Evolutionary conservation across 495 filamentous ascomycete species (phyloP).

Genomic region (Aspergillus ostianus): DNA sequence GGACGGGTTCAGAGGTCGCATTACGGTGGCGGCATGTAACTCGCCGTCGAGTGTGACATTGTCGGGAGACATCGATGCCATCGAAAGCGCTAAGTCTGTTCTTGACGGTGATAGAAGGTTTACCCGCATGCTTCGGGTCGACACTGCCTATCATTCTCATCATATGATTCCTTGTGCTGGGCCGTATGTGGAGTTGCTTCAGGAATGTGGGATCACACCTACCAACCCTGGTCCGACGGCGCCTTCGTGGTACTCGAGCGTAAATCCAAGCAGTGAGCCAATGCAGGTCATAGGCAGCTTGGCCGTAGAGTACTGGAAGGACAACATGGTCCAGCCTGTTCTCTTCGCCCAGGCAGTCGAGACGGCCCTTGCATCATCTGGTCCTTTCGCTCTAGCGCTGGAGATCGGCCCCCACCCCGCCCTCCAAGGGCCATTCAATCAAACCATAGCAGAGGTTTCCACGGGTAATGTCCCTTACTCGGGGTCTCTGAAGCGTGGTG

Average conservation of each 20-base stretch:
- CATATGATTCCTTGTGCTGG: conserved; percentile 49
- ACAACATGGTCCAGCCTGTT: conserved; percentile 15
- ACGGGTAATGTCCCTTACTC: not conserved
- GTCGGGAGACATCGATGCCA: conserved; percentile 44
- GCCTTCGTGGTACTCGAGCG: conserved; percentile 29
- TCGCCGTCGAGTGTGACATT: conserved; percentile 35
- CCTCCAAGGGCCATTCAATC: conserved; percentile 38
- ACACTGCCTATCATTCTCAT: conserved; percentile 59
- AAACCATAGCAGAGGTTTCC: conserved; percentile 27
- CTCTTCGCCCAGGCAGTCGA: conserved; percentile 38
- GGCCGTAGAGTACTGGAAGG: conserved; percentile 3
- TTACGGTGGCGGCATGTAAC: conserved; percentile 37
- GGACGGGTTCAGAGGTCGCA: conserved; percentile 25
- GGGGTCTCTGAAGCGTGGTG: not conserved
- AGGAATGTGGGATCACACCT: conserved; percentile 13
- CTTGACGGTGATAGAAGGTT: conserved; percentile 47
- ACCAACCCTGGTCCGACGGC: not conserved
- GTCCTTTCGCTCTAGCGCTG: conserved; percentile 31
- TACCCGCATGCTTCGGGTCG: conserved; percentile 35
- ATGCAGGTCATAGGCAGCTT: not conserved
- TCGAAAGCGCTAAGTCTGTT: conserved; percentile 36
- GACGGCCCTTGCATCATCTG: conserved; percentile 26
- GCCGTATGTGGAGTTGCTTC: conserved; percentile 36
- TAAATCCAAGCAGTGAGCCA: conserved; percentile 2
- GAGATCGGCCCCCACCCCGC: conserved; percentile 54